Conservation (phyloP, 768 basidiomycete genomes). For the Megacollybia marginata region DNA sequence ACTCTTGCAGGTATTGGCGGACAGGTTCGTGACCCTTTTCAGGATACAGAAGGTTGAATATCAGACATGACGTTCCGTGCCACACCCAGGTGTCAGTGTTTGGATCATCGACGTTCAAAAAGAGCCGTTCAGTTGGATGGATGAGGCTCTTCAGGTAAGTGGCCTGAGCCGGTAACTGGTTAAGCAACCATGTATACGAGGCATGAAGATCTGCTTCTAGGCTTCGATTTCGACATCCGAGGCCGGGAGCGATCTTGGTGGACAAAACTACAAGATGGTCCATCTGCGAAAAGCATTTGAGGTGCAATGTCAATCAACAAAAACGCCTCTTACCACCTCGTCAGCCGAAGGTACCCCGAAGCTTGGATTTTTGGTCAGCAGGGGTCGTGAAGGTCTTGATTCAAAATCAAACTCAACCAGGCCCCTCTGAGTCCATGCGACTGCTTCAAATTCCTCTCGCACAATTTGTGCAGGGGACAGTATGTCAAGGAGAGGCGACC, state of each 20-base stretch:
- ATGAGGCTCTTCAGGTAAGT: neutral
- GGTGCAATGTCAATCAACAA: neutral
- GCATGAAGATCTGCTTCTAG: neutral
- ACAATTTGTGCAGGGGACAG: neutral
- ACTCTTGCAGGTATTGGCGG: neutral
- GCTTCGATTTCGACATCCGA: neutral
- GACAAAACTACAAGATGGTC: neutral
- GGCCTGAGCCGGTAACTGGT: neutral
- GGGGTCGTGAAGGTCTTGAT: neutral
- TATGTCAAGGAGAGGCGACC: neutral
- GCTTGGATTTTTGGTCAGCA: neutral
- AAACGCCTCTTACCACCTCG: neutral
- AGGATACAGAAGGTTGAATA: neutral
- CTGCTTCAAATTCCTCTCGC: neutral
- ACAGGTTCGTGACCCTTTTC: neutral
- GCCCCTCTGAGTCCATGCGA: neutral
- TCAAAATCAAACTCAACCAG: neutral
- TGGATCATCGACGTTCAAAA: neutral
- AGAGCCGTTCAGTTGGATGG: neutral
- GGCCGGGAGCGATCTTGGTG: neutral
- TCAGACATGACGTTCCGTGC: neutral
- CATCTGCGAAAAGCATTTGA: neutral
- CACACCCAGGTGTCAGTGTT: neutral
- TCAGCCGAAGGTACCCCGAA: neutral
- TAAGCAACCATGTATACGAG: neutral